Evolutionary conservation across 2,329 filamentous ascomycete species (phyloP).

Genomic region (Magnaporthiopsis poae): DNA sequence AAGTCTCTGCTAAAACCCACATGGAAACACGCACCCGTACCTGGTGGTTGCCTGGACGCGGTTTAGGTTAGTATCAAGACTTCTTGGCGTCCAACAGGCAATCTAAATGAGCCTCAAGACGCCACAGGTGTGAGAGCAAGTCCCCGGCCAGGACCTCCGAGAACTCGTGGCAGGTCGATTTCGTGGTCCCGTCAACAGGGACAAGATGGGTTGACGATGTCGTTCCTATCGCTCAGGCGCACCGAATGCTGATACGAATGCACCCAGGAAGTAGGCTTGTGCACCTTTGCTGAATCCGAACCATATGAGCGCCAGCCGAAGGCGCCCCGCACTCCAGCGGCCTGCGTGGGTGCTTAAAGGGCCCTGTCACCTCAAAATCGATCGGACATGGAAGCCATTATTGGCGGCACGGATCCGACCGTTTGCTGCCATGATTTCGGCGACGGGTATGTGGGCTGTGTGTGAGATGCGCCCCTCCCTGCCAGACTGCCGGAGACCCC

Average conservation of each 20-base stretch:
- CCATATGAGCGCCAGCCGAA: not conserved
- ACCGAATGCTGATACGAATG: not conserved
- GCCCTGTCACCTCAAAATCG: not conserved
- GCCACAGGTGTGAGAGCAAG: not conserved
- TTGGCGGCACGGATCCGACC: not conserved
- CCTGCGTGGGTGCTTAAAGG: not conserved
- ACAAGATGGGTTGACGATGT: no score
- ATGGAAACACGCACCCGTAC: not conserved
- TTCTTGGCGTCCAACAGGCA: not conserved
- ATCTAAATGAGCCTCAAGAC: not conserved
- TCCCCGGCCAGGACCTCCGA: no score
- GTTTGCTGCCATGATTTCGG: not conserved
- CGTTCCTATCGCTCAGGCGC: no score
- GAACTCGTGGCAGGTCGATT: no score
- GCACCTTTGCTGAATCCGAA: not conserved
- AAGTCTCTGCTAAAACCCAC: not conserved
- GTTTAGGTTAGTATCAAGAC: not conserved
- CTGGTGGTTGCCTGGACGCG: no score
- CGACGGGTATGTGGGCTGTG: not conserved
- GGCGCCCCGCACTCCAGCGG: not conserved
- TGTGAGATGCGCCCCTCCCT: not conserved
- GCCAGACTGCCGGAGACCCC: not conserved
- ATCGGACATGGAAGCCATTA: not conserved
- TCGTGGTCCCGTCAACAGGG: no score
- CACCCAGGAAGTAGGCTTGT: not conserved